phyloP scores from a whole-genome alignment of 2,329 filamentous ascomycete genomes.

The Xylariaceae sp. region DNA sequence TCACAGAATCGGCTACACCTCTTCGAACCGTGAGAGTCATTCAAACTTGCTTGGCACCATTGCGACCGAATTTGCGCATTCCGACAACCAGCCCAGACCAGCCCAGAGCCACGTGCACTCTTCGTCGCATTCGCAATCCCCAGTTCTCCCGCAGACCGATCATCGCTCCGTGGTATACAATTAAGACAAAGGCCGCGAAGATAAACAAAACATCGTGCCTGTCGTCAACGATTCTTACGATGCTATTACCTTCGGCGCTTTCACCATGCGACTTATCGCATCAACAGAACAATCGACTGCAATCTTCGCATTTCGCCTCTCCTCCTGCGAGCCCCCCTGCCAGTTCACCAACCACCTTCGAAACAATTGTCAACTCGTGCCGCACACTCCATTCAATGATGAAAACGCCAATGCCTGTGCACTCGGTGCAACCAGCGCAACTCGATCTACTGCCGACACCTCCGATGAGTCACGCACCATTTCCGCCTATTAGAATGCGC shows the following conservation, averaged over 20 bases:
- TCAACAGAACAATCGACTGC: conserved; percentile 42
- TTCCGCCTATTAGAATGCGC: conserved; percentile 50
- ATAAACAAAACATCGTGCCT: background rate
- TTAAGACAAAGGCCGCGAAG: conserved; percentile 1
- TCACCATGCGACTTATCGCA: conserved; percentile 52
- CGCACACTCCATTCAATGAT: conserved; percentile 59
- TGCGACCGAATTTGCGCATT: conserved; percentile 5
- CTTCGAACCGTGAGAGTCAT: background rate
- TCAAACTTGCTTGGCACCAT: background rate
- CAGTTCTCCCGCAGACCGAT: conserved; percentile 1
- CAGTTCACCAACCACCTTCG: conserved; percentile 45
- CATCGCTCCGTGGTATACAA: conserved; percentile 1
- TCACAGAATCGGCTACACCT: background rate
- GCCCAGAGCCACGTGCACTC: background rate
- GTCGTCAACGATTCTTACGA: conserved; percentile 32
- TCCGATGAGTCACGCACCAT: conserved; percentile 47
- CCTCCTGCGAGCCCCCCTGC: conserved; percentile 55
- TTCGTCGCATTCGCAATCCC: conserved; percentile 15
- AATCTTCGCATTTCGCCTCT: conserved; percentile 51
- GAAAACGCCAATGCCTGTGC: conserved; percentile 34
- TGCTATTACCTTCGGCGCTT: conserved; percentile 58
- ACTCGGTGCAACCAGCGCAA: no score
- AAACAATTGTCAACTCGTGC: conserved; percentile 56
- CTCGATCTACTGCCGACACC: conserved; percentile 49
- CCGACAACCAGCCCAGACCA: background rate